Percentiles rank a stretch among this genome's conserved stretches.
Evolutionary conservation across 2,329 filamentous ascomycete genomes (phyloP).

Genomic region (Atkinsonella texensis): DNA sequence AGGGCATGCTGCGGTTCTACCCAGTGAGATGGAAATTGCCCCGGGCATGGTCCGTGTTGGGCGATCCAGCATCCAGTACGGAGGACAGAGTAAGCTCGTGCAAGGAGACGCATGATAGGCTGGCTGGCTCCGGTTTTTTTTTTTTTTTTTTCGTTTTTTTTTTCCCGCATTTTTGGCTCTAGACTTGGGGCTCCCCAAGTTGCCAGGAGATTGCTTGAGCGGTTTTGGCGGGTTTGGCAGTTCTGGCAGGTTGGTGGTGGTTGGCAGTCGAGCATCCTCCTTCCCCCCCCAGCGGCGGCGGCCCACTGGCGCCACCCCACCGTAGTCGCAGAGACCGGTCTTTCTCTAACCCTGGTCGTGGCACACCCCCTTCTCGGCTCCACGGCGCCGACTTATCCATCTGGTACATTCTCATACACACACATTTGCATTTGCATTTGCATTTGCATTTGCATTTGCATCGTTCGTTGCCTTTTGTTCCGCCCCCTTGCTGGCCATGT

Average conservation of each 20-base stretch:
- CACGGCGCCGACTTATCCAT: conserved; percentile 24
- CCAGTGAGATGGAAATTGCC: background rate
- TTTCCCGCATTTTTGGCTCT: background rate
- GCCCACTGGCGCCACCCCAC: background rate
- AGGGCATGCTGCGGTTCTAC: background rate
- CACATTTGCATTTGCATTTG: no score
- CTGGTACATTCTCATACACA: conserved; percentile 10
- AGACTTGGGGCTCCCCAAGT: background rate
- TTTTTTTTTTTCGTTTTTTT: no score
- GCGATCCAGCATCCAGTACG: no score
- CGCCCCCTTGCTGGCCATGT: conserved; percentile 14
- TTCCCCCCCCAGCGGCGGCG: no score
- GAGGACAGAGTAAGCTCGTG: no score
- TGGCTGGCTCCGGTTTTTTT: background rate
- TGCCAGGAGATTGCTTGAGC: background rate
- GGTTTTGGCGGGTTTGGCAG: no score
- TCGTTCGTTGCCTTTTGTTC: conserved; percentile 1
- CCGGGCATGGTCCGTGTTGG: background rate
- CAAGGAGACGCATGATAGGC: background rate
- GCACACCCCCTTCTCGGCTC: conserved; percentile 19
- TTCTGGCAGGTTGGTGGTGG: no score
- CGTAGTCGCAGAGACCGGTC: background rate
- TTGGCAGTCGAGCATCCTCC: no score
- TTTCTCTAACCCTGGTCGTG: background rate
- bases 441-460: no score